phyloP scores from a whole-genome alignment of 2,329 filamentous ascomycete species.

The Zelopaecilomyces penicillatus region DNA sequence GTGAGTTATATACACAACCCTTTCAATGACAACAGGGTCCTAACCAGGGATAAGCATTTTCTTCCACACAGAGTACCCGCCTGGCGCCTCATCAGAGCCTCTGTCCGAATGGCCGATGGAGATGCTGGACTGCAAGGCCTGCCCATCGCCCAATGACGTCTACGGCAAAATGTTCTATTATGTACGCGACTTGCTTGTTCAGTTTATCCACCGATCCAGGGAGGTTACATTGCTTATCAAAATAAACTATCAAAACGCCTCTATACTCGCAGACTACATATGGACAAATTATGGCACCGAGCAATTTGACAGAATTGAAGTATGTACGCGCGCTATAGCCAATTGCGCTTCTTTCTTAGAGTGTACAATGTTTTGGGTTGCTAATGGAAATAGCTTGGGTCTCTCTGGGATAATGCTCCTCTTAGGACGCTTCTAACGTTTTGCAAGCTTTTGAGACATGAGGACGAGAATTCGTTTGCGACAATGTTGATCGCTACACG shows the following conservation, averaged over 20 bases:
- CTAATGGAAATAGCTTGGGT: conserved; percentile 10
- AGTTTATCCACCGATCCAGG: conserved; percentile 12
- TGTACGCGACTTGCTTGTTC: conserved; percentile 13
- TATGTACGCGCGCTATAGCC: neutral
- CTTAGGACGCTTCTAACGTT: conserved; percentile 5
- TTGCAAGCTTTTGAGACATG: conserved; percentile 13
- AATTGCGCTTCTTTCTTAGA: neutral
- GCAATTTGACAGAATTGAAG: conserved; percentile 13
- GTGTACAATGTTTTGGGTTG: neutral
- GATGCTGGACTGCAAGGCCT: conserved; percentile 12
- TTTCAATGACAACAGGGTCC: too few species aligned
- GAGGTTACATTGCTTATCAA: conserved; percentile 2
- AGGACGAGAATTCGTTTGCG: conserved; percentile 17
- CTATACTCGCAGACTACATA: neutral
- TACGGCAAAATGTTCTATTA: conserved; percentile 23
- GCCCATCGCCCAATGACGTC: conserved; percentile 15
- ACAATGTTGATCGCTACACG: conserved; percentile 14
- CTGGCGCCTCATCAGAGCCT: conserved; percentile 14
- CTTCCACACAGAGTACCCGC: neutral
- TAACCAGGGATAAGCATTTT: conserved; percentile 10
- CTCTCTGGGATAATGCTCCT: conserved; percentile 11
- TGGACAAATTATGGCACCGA: neutral
- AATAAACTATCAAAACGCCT: neutral
- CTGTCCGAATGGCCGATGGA: conserved; percentile 21
- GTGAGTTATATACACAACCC: conserved; percentile 9